Percentiles rank a stretch among this genome's conserved stretches.
Evolutionary conservation across 257 asterid species (phyloP).

Genomic region (Solanum clarkiae): DNA sequence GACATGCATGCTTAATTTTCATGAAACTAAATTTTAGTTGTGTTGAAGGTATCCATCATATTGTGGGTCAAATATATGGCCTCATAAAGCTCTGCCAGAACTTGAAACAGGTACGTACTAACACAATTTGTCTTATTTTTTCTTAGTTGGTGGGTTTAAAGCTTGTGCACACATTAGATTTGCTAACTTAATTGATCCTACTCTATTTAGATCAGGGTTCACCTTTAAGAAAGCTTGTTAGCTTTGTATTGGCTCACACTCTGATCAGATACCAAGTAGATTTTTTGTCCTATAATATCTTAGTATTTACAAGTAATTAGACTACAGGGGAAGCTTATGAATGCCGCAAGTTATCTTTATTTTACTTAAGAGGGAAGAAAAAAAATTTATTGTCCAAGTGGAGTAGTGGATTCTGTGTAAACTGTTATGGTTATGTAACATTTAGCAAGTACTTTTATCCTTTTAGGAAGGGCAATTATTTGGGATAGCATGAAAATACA

Average conservation of each 20-base stretch:
- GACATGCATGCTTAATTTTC: neutral
- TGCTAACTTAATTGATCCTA: no score
- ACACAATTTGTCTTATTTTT: neutral
- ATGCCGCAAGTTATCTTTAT: neutral
- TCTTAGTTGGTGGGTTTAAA: neutral
- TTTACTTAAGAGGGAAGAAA: neutral
- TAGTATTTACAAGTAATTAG: neutral
- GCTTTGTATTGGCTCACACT: neutral
- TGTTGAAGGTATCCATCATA: constrained; percentile 71
- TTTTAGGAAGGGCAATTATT: neutral
- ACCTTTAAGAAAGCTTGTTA: no score
- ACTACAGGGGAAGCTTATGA: neutral
- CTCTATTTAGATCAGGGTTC: no score
- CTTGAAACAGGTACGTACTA: constrained; percentile 55
- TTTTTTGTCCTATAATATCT: neutral
- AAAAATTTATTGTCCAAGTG: neutral
- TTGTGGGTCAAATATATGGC: constrained; percentile 86
- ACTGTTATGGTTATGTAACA: neutral
- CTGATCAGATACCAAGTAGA: neutral
- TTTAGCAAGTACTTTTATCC: neutral
- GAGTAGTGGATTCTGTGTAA: neutral
- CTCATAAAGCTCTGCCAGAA: constrained; percentile 58
- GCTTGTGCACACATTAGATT: neutral
- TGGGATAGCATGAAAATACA: neutral
- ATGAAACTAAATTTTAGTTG: neutral